Evolutionary conservation across 2,329 filamentous ascomycete genomes (phyloP).

Genomic region (Blastomyces parvus): DNA sequence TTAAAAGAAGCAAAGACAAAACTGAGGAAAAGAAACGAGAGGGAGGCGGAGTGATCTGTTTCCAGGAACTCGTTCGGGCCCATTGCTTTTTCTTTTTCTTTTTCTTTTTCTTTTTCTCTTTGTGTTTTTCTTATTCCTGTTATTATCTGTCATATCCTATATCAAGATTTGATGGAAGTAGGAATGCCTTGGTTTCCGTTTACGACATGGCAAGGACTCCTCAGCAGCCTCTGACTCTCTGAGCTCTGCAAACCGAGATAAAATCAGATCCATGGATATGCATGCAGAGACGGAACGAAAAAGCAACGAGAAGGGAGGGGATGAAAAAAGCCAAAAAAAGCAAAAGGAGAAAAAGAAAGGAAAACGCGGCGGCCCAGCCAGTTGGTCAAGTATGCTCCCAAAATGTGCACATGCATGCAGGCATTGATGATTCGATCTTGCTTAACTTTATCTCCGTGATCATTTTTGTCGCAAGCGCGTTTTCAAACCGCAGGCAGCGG

Average conservation of each 20-base stretch:
- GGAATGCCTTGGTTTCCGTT: background rate
- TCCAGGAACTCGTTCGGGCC: background rate
- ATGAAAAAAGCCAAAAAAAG: background rate
- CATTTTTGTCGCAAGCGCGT: background rate
- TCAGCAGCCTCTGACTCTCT: no score
- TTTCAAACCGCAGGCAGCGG: background rate
- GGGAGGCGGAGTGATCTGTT: no score
- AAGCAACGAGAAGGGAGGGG: background rate
- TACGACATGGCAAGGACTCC: background rate
- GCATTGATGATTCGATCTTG: slow-evolving; percentile 1
- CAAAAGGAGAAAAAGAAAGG: background rate
- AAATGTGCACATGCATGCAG: background rate
- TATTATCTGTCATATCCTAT: background rate
- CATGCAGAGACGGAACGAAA: background rate
- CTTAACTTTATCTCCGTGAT: background rate
- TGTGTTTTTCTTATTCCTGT: background rate
- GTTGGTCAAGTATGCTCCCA: background rate
- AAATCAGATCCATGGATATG: background rate
- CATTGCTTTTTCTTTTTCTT: background rate
- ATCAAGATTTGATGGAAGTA: background rate
- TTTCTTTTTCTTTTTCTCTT: no score
- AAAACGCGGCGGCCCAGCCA: slow-evolving; percentile 2
- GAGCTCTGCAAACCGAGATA: background rate
- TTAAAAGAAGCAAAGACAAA: slow-evolving; percentile 7
- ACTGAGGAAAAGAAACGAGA: background rate